A percentile compares a stretch with the other conserved stretches of the same genome.
These are phyloP conservation scores for Cafeteria roenbergensis DNA, from an alignment of 108 stramenopile genomes.

Conservation along the genomic window DNA sequence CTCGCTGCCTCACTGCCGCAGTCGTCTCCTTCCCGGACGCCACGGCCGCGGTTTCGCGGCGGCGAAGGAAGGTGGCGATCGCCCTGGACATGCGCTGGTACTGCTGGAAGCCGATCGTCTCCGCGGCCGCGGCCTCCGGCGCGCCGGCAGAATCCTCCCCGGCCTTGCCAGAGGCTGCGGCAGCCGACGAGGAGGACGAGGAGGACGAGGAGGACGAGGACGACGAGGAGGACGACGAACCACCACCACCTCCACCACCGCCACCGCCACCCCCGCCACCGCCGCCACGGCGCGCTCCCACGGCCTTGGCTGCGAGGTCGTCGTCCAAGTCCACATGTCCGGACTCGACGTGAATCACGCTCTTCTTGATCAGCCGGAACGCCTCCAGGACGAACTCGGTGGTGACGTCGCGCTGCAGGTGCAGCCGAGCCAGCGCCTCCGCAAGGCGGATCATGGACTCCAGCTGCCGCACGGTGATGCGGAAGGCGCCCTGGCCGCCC, in stretches of 20 bases:
- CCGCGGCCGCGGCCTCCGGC: conserved; percentile 22
- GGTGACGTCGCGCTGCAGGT: conserved; percentile 68
- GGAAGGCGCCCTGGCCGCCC: conserved; percentile 82
- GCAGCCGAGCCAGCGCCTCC: conserved; percentile 83
- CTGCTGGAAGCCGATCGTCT: conserved; percentile 52
- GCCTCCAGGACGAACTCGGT: conserved; percentile 77
- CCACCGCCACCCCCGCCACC: conserved; percentile 8
- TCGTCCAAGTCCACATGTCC: conserved; percentile 84
- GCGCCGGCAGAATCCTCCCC: conserved; percentile 22
- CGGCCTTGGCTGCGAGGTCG: conserved; percentile 21
- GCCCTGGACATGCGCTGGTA: conserved; percentile 78
- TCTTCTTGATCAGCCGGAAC: conserved; percentile 73
- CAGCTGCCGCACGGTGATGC: conserved; percentile 95
- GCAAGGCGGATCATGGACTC: conserved; percentile 91
- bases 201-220: too few relatives aligned
- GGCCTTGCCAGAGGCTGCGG: too few relatives aligned
- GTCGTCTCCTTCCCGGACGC: conserved; percentile 17
- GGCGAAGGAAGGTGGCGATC: conserved; percentile 67
- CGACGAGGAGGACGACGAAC: too few relatives aligned
- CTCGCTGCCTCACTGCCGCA: conserved; percentile 59
- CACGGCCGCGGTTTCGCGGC: conserved; percentile 58
- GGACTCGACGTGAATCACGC: conserved; percentile 90
- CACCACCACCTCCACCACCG: conserved; percentile 24
- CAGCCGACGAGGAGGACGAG: too few relatives aligned
- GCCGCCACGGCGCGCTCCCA: conserved; percentile 12